phyloP scores from a whole-genome alignment of 2,329 filamentous ascomycete species.

The Aspergillus aculeatus region DNA sequence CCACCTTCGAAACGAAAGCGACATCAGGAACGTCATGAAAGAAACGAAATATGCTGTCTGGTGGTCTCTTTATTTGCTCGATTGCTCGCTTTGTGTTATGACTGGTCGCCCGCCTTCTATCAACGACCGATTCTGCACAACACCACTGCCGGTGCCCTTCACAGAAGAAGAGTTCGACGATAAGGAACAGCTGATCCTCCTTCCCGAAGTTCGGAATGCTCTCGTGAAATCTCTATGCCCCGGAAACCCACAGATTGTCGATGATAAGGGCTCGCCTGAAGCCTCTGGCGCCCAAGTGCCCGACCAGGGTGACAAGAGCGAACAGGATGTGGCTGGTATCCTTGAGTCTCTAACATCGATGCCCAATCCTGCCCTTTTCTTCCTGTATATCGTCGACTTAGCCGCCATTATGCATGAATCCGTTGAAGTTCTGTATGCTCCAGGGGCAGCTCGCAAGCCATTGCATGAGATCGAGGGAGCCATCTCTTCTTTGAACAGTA shows the following conservation, averaged over 20 bases:
- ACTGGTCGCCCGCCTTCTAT: conserved; percentile 44
- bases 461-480: conserved; percentile 39
- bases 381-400: conserved; percentile 41
- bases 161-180: conserved; percentile 39
- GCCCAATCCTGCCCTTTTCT: conserved; percentile 40
- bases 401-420: conserved; percentile 36
- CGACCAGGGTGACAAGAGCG: conserved; percentile 17
- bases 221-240: conserved; percentile 27
- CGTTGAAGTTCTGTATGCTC: conserved; percentile 41
- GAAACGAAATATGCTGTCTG: conserved; percentile 46
- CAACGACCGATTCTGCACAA: conserved; percentile 41
- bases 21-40: conserved; percentile 37
- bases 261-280: conserved; percentile 13
- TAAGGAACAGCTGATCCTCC: conserved; percentile 33
- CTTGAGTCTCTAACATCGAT: conserved; percentile 25
- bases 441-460: conserved; percentile 33
- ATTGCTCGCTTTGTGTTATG: conserved; percentile 42
- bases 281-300: conserved; percentile 13
- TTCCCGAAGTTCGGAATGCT: conserved; percentile 32
- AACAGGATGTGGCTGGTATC: conserved; percentile 24
- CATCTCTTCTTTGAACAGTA: conserved; percentile 36
- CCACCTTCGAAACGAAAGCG: conserved; percentile 44
- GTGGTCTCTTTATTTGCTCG: conserved; percentile 45
- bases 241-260: conserved; percentile 13
- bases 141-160: conserved; percentile 42